Evolutionary conservation across 83 land plant genomes (phyloP), one percentile per base, ranked within the genome.

Genomic region (Picea abies): DNA sequence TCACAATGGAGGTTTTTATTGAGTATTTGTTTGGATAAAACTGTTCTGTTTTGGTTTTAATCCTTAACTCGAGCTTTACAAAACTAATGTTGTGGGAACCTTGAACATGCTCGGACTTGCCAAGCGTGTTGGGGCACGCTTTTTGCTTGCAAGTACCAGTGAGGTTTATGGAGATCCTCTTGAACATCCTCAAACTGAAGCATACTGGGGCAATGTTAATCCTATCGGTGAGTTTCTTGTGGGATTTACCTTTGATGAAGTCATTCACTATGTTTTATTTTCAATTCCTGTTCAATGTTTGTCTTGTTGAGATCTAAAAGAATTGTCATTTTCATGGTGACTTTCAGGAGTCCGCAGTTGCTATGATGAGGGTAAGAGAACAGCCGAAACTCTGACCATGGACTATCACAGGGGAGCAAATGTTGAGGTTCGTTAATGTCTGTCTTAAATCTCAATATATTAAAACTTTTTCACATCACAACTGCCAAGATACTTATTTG

Each of bases 101-200:
- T 83, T 97, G 72, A 95, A 97, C 85, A 97, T 97, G 99, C 88
- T 97, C 35, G 99, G 99, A 2, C 80, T 97, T 83, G 99, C 99
- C 15, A 97, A 97, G 95, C 84, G 99, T 60, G 93, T 97, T 11
- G 99, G 99, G 0, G 99, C 98, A n/a, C 77, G 95, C 72, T 97
- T 97, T 73, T 80, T 97, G 82, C 91, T 97, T 39, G 95, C 99
- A 3, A 97, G 99, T 82, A 97, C 99, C 82, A 95, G 96, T 70
- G 98, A 97, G 82, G 99, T 97, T 10, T 95, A 97, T 82, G 99
- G 99, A 64, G 99, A 97, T 81, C 98, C 99, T 19, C 87, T 97
- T 41, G 91, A 97, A 83, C 99, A 97, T 72, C 99, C 99, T 4
- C 99, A 97, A 81, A 84, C 62, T 26, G 98, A 96, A 67, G 83